These are phyloP conservation scores for Quercus phellos DNA, from an alignment of 331 rosid genomes.

Conservation along the genomic window DNA sequence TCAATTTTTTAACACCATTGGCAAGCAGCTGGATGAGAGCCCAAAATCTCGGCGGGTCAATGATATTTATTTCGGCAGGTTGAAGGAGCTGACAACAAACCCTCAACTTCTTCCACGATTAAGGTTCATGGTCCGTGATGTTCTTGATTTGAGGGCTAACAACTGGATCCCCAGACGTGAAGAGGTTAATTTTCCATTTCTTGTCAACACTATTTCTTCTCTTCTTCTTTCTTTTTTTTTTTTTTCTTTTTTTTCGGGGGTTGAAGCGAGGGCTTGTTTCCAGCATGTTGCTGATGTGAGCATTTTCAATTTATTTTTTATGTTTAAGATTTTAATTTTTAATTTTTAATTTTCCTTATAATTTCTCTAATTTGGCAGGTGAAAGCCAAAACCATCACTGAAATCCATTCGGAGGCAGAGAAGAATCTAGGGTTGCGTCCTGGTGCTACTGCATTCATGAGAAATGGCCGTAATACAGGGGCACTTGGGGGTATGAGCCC, in stretches of 20 bases:
- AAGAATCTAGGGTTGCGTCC: constrained; percentile 53
- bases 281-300: too few relatives aligned
- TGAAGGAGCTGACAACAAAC: constrained; percentile 39
- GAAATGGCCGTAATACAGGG: constrained; percentile 29
- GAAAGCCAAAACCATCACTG: constrained; percentile 55
- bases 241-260: not conserved
- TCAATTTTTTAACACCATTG: constrained; percentile 46
- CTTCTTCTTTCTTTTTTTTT: not conserved
- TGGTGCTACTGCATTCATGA: constrained; percentile 45
- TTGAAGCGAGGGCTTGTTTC: too few relatives aligned
- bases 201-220: not conserved
- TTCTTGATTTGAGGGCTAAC: constrained; percentile 47
- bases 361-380: constrained; percentile 17
- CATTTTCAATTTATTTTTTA: too few relatives aligned
- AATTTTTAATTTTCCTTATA: not conserved
- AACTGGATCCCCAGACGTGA: constrained; percentile 56
- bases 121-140: constrained; percentile 52
- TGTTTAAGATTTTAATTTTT: too few relatives aligned
- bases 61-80: constrained; percentile 30
- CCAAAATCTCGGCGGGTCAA: constrained; percentile 30
- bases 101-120: constrained; percentile 46
- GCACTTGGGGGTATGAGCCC: too few relatives aligned
- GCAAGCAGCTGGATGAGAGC: constrained; percentile 41
- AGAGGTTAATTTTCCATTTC: constrained; percentile 27
- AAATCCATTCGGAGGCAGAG: constrained; percentile 56